Conservation (phyloP, 305 asterid genomes). For the Nicotiana rustica region DNA sequence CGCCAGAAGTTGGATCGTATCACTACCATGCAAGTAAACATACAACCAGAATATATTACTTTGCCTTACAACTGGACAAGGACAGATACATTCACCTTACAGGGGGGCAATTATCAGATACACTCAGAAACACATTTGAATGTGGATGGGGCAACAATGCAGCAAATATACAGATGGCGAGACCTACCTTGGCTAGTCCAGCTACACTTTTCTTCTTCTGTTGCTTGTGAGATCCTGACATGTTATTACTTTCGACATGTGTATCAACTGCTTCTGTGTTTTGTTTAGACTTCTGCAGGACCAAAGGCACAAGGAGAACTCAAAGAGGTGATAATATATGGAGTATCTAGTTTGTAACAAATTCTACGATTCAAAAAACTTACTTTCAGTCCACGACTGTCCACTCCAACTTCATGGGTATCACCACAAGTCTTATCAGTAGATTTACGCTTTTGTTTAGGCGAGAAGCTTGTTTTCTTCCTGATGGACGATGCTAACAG, state of each 20-base stretch:
- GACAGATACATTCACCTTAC: conserved; percentile 14
- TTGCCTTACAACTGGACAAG: conserved; percentile 8
- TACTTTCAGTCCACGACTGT: conserved; percentile 66
- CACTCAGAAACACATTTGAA: conserved; percentile 16
- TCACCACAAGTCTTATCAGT: conserved; percentile 55
- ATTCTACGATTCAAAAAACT: conserved; percentile 49
- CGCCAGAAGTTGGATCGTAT: background rate
- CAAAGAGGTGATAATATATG: conserved; percentile 15
- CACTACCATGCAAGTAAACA: conserved; percentile 12
- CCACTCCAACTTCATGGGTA: conserved; percentile 42
- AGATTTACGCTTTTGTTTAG: conserved; percentile 72
- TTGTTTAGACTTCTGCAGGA: conserved; percentile 68
- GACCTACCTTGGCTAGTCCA: conserved; percentile 78
- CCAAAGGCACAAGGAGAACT: conserved; percentile 37
- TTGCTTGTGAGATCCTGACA: conserved; percentile 66
- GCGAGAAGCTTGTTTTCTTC: conserved; percentile 56
- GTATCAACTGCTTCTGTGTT: conserved; percentile 48
- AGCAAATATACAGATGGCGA: conserved; percentile 22
- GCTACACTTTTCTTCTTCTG: conserved; percentile 56
- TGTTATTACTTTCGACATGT: conserved; percentile 53
- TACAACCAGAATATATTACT: background rate
- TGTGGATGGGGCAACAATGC: background rate
- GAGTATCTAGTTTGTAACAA: conserved; percentile 26
- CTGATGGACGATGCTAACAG: conserved; percentile 54
- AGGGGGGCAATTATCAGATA: conserved; percentile 18